phyloP scores from a whole-genome alignment of 306 rosid genomes.

The Castanospermum australe region DNA sequence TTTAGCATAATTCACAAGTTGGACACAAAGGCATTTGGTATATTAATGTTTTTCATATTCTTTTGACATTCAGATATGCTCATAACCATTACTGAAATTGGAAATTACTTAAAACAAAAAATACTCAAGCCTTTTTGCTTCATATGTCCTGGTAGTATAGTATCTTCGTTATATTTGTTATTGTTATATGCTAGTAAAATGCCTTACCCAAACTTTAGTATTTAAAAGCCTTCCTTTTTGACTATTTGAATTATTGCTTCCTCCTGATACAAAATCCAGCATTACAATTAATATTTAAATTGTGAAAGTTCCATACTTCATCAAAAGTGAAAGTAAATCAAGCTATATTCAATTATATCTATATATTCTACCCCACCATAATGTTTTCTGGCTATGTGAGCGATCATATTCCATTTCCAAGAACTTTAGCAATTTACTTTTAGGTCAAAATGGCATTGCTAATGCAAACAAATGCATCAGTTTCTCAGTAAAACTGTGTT shows the following conservation, averaged over 20 bases:
- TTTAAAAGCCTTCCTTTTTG: background rate
- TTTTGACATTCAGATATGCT: conserved; percentile 28
- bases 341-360: background rate
- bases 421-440: background rate
- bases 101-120: background rate
- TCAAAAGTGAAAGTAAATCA: background rate
- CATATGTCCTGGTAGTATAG: background rate
- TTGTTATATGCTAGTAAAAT: background rate
- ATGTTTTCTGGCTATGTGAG: background rate
- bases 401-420: background rate
- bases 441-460: background rate
- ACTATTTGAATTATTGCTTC: background rate
- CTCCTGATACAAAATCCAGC: background rate
- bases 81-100: background rate
- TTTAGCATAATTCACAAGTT: background rate
- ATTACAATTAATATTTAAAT: no score
- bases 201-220: background rate
- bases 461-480: background rate
- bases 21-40: background rate
- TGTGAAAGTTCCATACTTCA: background rate
- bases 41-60: background rate
- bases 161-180: background rate
- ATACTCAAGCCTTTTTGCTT: background rate
- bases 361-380: background rate
- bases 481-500: background rate